Conservation (phyloP, 306 rosid genomes). For the Neltuma alba region DNA sequence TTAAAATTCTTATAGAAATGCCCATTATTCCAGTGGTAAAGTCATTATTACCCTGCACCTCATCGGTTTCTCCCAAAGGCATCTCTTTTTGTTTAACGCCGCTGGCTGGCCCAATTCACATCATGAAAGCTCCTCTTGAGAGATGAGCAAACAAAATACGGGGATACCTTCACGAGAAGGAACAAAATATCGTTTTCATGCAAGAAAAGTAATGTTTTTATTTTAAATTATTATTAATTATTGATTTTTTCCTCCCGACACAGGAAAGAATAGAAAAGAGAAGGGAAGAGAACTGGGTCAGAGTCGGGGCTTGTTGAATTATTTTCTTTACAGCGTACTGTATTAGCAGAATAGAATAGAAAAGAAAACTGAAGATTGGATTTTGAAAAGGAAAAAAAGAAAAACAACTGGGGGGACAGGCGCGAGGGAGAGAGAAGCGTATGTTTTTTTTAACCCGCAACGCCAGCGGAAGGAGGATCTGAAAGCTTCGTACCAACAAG, state of each 20-base stretch:
- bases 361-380: background rate
- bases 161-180: constrained; percentile 17
- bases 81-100: background rate
- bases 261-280: background rate
- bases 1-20: background rate
- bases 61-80: background rate
- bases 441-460: background rate
- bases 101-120: constrained; percentile 33
- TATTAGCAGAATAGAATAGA: background rate
- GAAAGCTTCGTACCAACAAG: constrained; percentile 40
- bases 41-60: background rate
- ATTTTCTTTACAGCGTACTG: background rate
- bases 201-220: background rate
- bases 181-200: constrained; percentile 39
- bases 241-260: constrained; percentile 3
- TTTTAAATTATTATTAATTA: background rate
- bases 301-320: constrained; percentile 7
- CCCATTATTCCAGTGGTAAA: background rate
- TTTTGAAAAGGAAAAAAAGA: background rate
- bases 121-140: constrained; percentile 4
- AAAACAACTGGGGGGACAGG: background rate
- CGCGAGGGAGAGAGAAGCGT: background rate
- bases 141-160: background rate
- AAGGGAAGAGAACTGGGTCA: background rate
- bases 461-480: constrained; percentile 47